Evolutionary conservation across 352 stramenopile species (phyloP), one percentile per base, ranked within the genome.

Genomic region (Phytophthora cajani): DNA sequence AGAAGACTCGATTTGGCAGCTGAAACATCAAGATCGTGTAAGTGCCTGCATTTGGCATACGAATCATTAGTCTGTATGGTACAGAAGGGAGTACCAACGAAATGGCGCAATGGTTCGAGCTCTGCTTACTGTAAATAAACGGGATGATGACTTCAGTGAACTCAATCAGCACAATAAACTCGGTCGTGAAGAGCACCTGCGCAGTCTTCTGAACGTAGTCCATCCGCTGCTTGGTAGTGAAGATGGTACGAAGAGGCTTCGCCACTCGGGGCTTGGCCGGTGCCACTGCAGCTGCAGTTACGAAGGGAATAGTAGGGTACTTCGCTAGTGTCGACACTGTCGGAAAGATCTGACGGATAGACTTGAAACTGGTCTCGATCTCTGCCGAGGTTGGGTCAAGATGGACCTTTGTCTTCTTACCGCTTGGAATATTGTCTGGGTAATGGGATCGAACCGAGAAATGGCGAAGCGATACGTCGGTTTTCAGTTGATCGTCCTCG

Each of bases 81-180:
- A 30, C 5, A 30, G 5, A 5, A 30, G 27, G 27, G 19, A 50
- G 2, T 53, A 32, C 16, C 10, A 53, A 30, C 19, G 27, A 30
- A 27, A 25, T 14, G 46, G 19, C 33, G 27, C 27, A 30, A 30
- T 7, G 27, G 27, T 30, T 30, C 27, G 27, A 30, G 27, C 27
- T 30, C 3, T 30, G 27, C 47, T 59, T 53, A 85, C 77, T 64
- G 54, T 82, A 85, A 27, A 82, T 65, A 7, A 77, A 44, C 0
- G 74, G 68, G 19, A 82, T 72, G 30, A 80, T 74, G 21, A 82
- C 74, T 67, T 84, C 74, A 1, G 71, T 77, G 47, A 71, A 84
- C 49, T 82, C 61, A 36, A 79, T 65, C 1, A 84, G 56, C 16
- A 77, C 61, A 17, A 77, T 62, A 14, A 79, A 82, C 33, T 82